Percentiles rank a stretch among this genome's conserved stretches.
Evolutionary conservation across 2,329 filamentous ascomycete genomes (phyloP).

Genomic region (Sclerotinia borealis): DNA sequence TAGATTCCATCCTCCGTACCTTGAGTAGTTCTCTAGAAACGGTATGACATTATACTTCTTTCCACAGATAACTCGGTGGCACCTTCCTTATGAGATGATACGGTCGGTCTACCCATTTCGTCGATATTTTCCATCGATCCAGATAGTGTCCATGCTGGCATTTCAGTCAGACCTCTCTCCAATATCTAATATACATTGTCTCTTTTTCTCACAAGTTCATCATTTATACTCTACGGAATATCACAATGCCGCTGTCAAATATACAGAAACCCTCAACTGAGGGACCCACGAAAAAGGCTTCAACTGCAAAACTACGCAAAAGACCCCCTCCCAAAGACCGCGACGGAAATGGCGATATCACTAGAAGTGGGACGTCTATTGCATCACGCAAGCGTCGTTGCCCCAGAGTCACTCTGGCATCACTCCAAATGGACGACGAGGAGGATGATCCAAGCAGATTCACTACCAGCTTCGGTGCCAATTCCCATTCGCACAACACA

Average conservation of each 20-base stretch:
- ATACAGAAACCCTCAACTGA: neutral
- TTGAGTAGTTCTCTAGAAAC: neutral
- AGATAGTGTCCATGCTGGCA: too few relatives aligned
- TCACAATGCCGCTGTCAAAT: neutral
- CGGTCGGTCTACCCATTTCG: neutral
- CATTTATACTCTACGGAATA: too few relatives aligned
- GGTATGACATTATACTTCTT: neutral
- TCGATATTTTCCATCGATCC: too few relatives aligned
- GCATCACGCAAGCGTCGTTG: constrained; percentile 9
- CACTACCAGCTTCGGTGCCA: neutral
- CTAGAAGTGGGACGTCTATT: neutral
- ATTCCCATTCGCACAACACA: constrained; percentile 11
- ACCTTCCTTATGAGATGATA: neutral
- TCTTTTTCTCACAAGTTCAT: too few relatives aligned
- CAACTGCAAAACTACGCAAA: neutral
- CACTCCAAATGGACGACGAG: constrained; percentile 11
- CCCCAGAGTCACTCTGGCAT: neutral
- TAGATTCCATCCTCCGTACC: neutral
- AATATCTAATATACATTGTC: too few relatives aligned
- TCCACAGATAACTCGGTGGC: neutral
- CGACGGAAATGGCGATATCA: neutral
- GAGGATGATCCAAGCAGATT: constrained; percentile 8
- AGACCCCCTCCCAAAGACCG: neutral
- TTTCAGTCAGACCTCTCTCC: too few relatives aligned
- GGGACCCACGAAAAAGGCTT: neutral